Evolutionary conservation across 2,329 filamentous ascomycete genomes (phyloP).

Genomic region (Fusarium sp.): DNA sequence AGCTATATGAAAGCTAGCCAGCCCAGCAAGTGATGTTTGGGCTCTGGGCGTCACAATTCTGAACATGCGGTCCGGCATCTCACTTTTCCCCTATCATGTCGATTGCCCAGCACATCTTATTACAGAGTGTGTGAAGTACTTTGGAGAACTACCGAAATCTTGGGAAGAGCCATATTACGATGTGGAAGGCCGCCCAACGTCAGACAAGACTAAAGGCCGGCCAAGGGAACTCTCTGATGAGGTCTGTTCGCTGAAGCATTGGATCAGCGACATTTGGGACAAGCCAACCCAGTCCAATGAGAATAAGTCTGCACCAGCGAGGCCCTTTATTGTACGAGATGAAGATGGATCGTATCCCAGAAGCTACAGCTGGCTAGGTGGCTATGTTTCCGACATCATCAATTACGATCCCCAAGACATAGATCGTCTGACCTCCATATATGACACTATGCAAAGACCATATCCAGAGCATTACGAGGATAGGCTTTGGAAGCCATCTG

Average conservation of each 20-base stretch:
- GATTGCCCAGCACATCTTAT: not conserved
- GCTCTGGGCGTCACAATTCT: not conserved
- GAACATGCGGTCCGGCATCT: not conserved
- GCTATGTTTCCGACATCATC: too few species aligned
- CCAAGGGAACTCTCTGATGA: not conserved
- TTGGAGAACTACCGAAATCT: not conserved
- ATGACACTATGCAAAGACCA: not conserved
- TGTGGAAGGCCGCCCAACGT: not conserved
- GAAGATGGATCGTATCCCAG: too few species aligned
- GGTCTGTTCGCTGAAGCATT: not conserved
- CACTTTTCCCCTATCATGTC: not conserved
- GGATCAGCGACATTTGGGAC: too few species aligned
- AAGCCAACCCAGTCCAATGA: too few species aligned
- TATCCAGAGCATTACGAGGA: accelerated
- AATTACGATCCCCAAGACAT: not conserved
- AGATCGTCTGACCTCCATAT: not conserved
- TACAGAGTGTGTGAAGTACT: not conserved
- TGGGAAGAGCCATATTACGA: not conserved
- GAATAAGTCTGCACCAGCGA: too few species aligned
- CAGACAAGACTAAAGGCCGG: not conserved
- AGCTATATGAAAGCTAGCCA: accelerated
- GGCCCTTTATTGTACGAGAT: too few species aligned
- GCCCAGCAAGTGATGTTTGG: not conserved
- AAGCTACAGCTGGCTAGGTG: too few species aligned
- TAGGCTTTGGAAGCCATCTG: not conserved